Base-by-base conservation (phyloP, 345 rosid genomes). In the Eucalyptus victrix region DNA sequence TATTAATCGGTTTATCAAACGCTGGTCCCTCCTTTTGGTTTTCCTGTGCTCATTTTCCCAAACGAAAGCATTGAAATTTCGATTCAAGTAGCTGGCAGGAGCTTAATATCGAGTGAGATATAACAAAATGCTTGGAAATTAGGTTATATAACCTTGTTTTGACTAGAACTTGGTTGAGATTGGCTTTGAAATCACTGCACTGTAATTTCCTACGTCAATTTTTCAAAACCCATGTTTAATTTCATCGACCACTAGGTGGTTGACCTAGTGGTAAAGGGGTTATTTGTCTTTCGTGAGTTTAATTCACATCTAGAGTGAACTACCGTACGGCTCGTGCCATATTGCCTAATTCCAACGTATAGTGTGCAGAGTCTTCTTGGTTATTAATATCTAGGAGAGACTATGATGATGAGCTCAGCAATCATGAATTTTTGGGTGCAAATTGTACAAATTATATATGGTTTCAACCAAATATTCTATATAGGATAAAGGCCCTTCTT, bases 311-410 rank as follows among this genome's bases (percentile, higher is more conserved):
- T 6, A 9, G 14, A 37, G 45, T 1, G 2, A 72, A 72, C 16
- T 12, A 37, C 6, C 4, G 2, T 18, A 72, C 1, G 26, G 15
- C 45, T 37, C 16, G 0, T 37, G 15, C 28, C 28, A 3, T 3
- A 12, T 72, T 72, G 15, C 40, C 81, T 72, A 72, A 42, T 72
- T 40, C 12, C 4, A 40, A 24, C 2, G 23, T 3, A 21, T 12
- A 11, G 4, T 37, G 12, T 72, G 15, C 13, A 72, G 45, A 34
- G 81, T 16, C 14, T 10, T 72, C 45, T 0, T 37, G 8, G 4
- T 7, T 34, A 24, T 42, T 37, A 37, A 19, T 6, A 12, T 37
- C 81, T 37, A 18, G 9, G 28, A 5, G 45, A 24, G 37, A 1
- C 14, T 34, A 9, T 5, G 13, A 72, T 19, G 45, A 40, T 2